Conservation (phyloP, 148 eudicot genomes). For the Agrostemma githago region DNA sequence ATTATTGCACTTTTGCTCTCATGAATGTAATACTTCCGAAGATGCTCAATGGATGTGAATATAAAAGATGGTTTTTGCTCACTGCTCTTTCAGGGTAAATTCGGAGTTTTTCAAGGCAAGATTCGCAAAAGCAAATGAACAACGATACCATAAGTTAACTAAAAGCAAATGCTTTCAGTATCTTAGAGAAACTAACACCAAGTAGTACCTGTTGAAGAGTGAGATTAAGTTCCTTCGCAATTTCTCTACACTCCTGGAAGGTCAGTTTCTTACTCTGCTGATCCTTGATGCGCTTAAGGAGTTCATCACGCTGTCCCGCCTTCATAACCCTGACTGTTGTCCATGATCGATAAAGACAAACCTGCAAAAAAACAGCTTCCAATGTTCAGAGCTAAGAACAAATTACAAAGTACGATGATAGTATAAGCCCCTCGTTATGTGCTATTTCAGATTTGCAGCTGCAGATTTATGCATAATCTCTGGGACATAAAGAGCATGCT, state of each 20-base stretch:
- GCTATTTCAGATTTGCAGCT: not conserved
- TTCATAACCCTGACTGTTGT: conserved; percentile 75
- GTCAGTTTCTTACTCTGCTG: conserved; percentile 59
- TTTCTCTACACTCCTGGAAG: conserved; percentile 68
- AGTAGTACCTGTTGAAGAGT: conserved; percentile 75
- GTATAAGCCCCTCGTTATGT: not conserved
- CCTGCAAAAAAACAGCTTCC: conserved; percentile 37
- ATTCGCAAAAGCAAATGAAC: not conserved
- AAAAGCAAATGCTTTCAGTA: not conserved
- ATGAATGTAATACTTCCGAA: not conserved
- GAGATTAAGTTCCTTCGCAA: conserved; percentile 79
- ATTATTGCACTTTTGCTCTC: not conserved
- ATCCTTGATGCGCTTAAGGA: conserved; percentile 63
- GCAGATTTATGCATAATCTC: not conserved
- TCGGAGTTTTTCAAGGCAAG: not conserved
- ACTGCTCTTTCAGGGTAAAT: not conserved
- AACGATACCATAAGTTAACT: not conserved
- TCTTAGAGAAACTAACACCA: not conserved
- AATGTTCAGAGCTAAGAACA: not conserved
- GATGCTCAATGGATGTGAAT: not conserved
- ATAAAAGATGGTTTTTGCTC: not conserved
- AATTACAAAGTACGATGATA: not conserved
- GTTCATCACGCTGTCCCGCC: conserved; percentile 82
- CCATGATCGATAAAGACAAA: conserved; percentile 75
- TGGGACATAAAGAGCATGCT: not conserved